Conservation (phyloP, 1,284 basidiomycete genomes). For the Trichosporon coremiiforme region DNA sequence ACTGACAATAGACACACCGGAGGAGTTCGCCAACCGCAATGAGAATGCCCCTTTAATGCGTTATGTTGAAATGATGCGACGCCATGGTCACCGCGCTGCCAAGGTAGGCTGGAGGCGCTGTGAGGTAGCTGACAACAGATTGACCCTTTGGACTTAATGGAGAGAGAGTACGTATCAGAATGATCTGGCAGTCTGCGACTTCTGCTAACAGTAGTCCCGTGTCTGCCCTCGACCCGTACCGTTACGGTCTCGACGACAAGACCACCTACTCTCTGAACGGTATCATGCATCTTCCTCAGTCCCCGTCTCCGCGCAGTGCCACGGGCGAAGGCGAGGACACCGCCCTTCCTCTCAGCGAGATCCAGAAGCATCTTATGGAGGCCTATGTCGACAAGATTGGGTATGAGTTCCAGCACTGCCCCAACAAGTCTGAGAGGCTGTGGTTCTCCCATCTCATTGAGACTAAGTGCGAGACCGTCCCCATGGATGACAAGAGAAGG, state of each 20-base stretch:
- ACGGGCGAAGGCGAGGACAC: conserved; percentile 66
- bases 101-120: conserved; percentile 24
- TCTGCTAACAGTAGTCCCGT: conserved; percentile 58
- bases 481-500: conserved; percentile 51
- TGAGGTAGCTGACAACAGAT: conserved; percentile 68
- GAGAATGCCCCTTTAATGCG: conserved; percentile 76
- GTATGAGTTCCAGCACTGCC: conserved; percentile 68
- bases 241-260: conserved; percentile 68
- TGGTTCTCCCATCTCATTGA: conserved; percentile 86
- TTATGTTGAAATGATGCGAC: conserved; percentile 79
- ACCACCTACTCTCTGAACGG: conserved; percentile 70
- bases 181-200: background rate
- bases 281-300: conserved; percentile 58
- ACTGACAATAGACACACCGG: conserved; percentile 64
- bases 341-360: conserved; percentile 61
- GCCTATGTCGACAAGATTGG: conserved; percentile 81
- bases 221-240: conserved; percentile 71
- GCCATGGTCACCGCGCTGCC: conserved; percentile 55
- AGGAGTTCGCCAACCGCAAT: conserved; percentile 72
- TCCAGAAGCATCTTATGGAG: conserved; percentile 67
- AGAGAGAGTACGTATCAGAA: conserved; percentile 65
- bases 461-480: conserved; percentile 59
- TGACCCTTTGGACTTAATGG: conserved; percentile 81
- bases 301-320: conserved; percentile 47
- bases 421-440: conserved; percentile 47